phyloP scores from a whole-genome alignment of 768 basidiomycete species.

The Boletus rubropictus region DNA sequence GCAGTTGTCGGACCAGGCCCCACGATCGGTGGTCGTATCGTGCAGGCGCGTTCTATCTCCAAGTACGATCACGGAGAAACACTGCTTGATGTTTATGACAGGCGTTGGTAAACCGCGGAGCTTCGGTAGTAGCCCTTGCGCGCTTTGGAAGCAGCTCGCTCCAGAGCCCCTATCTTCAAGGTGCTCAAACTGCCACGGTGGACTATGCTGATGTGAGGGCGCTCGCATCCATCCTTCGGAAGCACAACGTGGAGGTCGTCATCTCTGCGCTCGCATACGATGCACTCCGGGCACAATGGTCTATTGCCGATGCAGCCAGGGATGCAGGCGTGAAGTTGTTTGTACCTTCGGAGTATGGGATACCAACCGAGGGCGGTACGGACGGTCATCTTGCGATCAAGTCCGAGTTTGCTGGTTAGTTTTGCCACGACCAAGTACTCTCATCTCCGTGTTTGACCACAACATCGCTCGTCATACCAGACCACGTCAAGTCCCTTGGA shows the following conservation, averaged over 20 bases:
- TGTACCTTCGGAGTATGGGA: conserved; percentile 36
- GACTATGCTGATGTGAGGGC: conserved; percentile 25
- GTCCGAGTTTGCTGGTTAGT: conserved; percentile 26
- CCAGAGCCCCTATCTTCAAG: conserved; percentile 18
- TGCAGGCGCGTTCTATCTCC: conserved; percentile 14
- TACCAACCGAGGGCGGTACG: conserved; percentile 31
- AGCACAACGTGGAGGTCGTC: conserved; percentile 32
- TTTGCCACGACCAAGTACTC: background rate
- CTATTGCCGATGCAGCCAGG: conserved; percentile 33
- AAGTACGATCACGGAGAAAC: background rate
- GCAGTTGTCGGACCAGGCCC: conserved; percentile 34
- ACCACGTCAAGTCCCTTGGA: conserved; percentile 26
- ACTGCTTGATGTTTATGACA: conserved; percentile 1
- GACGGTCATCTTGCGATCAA: conserved; percentile 25
- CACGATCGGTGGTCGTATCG: conserved; percentile 33
- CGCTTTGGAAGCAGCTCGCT: conserved; percentile 20
- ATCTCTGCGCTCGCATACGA: conserved; percentile 30
- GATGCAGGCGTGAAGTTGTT: conserved; percentile 35
- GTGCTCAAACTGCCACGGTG: conserved; percentile 25
- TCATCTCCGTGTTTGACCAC: background rate
- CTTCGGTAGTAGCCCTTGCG: conserved; percentile 24
- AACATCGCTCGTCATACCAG: conserved; percentile 8
- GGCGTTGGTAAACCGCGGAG: conserved; percentile 19
- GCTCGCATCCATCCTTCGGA: conserved; percentile 24
- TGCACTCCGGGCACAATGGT: conserved; percentile 22